Conservation (phyloP, 768 basidiomycete genomes). For the Zangia roseola region DNA sequence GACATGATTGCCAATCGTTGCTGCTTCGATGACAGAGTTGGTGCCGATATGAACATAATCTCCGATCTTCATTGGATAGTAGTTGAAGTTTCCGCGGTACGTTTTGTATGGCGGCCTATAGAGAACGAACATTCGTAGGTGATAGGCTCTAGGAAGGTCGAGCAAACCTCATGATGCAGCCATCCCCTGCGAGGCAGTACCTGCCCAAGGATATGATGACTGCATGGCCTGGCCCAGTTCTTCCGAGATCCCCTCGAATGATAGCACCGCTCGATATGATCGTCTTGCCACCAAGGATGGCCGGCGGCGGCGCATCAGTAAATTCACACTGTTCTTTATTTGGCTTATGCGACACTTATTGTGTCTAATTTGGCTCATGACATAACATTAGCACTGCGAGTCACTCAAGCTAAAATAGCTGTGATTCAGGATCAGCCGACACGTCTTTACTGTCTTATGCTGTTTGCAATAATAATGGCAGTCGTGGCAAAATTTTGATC, state of each 20-base stretch:
- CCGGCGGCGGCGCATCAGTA: no score
- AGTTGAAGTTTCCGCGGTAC: conserved; percentile 89
- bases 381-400: no score
- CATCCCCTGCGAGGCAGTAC: conserved; percentile 90
- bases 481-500: no score
- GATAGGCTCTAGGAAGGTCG: not conserved
- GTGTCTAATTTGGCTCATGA: no score
- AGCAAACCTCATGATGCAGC: conserved; percentile 78
- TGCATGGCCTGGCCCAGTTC: conserved; percentile 88
- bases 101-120: conserved; percentile 84
- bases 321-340: no score
- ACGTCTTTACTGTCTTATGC: no score
- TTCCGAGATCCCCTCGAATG: conserved; percentile 88
- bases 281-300: conserved; percentile 93
- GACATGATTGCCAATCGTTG: conserved; percentile 90
- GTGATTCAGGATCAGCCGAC: no score
- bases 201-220: conserved; percentile 92
- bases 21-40: conserved; percentile 88
- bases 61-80: conserved; percentile 96
- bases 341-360: no score
- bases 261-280: conserved; percentile 90
- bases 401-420: no score
- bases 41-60: conserved; percentile 94
- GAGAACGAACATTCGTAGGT: not conserved
- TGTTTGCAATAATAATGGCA: no score